These are phyloP conservation scores for Omphalotus olearius DNA, from an alignment of 1,284 basidiomycete genomes.

Conservation along the genomic window DNA sequence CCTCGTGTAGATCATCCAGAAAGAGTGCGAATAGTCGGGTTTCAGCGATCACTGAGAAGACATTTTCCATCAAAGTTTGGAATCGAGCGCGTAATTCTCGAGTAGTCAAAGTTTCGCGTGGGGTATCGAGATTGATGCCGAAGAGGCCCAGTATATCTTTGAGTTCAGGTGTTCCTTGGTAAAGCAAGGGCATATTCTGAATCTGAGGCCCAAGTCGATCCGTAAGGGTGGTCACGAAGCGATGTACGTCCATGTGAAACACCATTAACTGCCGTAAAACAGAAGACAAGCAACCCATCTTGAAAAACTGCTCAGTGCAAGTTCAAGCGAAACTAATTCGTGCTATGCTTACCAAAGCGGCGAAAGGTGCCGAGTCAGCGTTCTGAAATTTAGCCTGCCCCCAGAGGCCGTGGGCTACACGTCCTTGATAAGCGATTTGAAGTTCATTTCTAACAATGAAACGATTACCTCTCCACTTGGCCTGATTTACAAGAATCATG, in stretches of 20 bases:
- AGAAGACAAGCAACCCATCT: constrained; percentile 64
- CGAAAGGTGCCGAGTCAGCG: constrained; percentile 60
- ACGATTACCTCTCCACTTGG: constrained; percentile 60
- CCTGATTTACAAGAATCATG: constrained; percentile 61
- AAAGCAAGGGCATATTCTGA: constrained; percentile 62
- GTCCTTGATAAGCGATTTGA: constrained; percentile 9
- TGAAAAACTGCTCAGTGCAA: constrained; percentile 4
- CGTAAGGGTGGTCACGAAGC: constrained; percentile 56
- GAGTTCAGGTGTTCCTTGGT: constrained; percentile 65
- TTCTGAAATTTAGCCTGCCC: constrained; percentile 70
- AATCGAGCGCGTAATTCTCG: constrained; percentile 62
- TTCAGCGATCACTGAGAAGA: constrained; percentile 63
- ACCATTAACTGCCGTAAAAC: constrained; percentile 69
- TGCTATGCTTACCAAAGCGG: constrained; percentile 51
- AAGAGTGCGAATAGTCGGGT: constrained; percentile 64
- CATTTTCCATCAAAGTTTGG: constrained; percentile 62
- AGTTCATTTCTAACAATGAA: background rate
- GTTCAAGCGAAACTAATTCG: background rate
- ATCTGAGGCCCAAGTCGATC: constrained; percentile 62
- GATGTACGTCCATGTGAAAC: constrained; percentile 63
- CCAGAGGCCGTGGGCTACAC: constrained; percentile 63
- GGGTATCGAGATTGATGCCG: constrained; percentile 45
- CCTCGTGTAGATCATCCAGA: constrained; percentile 69
- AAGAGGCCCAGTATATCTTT: constrained; percentile 55
- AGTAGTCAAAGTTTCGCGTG: constrained; percentile 51